A percentile compares a stretch with the other conserved stretches of the same genome.
phyloP scores from a whole-genome alignment of 73 alveolate genomes.

The Blepharisma japonicum region DNA sequence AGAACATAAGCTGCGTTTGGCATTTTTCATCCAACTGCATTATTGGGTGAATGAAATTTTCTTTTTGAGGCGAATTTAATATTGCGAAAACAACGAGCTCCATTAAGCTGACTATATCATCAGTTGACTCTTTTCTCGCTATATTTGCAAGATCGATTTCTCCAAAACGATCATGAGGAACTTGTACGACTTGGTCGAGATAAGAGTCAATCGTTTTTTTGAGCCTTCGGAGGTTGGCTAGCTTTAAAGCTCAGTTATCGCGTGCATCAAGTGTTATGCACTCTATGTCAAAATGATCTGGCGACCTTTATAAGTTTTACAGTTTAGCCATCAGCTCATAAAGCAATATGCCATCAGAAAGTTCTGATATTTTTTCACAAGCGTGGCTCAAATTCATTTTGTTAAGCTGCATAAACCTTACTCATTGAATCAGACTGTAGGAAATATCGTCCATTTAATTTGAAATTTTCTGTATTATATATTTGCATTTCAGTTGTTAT shows the following conservation, averaged over 20 bases:
- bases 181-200: neutral
- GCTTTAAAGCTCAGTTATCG: constrained; percentile 24
- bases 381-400: neutral
- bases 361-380: constrained; percentile 7
- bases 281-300: constrained; percentile 11
- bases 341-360: constrained; percentile 2
- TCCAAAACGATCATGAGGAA: neutral
- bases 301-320: constrained; percentile 7
- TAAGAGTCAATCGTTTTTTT: constrained; percentile 20
- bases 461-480: neutral
- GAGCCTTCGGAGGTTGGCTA: constrained; percentile 25
- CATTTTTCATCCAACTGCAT: constrained; percentile 13
- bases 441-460: constrained; percentile 6
- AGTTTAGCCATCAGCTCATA: neutral
- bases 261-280: constrained; percentile 2
- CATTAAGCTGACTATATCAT: neutral
- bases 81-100: constrained; percentile 24
- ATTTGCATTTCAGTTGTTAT: neutral
- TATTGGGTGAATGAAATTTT: neutral
- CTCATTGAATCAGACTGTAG: neutral
- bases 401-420: neutral
- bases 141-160: neutral
- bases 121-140: constrained; percentile 23
- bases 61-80: constrained; percentile 22
- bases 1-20: neutral